A percentile compares a stretch with the other conserved stretches of the same genome.
Evolutionary conservation across 345 rosid species (phyloP).

Genomic region (Sonneratia alba): DNA sequence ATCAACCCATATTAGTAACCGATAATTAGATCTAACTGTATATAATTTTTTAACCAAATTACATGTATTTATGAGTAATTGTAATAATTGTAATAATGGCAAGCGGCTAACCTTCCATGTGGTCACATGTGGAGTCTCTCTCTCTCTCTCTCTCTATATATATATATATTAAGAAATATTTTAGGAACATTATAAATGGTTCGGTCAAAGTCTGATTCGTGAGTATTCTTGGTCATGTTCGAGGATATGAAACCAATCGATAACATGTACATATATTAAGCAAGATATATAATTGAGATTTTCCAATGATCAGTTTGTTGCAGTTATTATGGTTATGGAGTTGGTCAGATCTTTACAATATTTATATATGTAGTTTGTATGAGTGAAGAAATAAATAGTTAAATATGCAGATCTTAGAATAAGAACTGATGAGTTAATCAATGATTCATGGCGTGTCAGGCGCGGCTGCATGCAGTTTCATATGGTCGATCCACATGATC

Average conservation of each 20-base stretch:
- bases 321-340: constrained; percentile 4
- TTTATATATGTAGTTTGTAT: neutral
- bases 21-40: too few species aligned
- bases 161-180: too few species aligned
- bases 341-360: neutral
- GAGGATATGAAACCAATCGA: neutral
- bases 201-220: neutral
- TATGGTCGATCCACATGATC: neutral
- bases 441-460: neutral
- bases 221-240: neutral
- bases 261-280: neutral
- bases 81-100: neutral
- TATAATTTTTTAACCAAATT: too few species aligned
- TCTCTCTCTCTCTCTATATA: neutral
- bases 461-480: constrained; percentile 1
- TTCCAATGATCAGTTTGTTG: neutral
- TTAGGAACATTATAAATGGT: neutral
- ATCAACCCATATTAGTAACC: too few species aligned
- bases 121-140: neutral
- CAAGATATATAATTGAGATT: neutral
- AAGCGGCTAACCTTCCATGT: neutral
- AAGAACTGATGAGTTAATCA: too few species aligned
- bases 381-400: neutral
- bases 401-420: neutral
- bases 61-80: too few species aligned